Percentiles rank a stretch among this genome's conserved stretches.
Evolutionary conservation across 2,329 filamentous ascomycete species (phyloP).

Genomic region (Alternaria brassicae): DNA sequence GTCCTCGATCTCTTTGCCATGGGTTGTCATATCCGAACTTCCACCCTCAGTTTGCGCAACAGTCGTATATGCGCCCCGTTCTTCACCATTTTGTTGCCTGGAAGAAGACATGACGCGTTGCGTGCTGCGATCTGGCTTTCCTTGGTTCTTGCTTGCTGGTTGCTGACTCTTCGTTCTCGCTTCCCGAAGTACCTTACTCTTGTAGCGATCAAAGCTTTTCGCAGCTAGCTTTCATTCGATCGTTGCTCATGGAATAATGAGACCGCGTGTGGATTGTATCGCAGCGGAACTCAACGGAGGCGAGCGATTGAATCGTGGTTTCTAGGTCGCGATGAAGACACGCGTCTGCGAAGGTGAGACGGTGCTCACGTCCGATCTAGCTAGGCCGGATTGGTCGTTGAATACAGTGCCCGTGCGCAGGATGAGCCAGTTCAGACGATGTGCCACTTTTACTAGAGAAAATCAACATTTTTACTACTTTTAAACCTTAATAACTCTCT

Average conservation of each 20-base stretch:
- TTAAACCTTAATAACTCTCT: no score
- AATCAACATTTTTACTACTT: no score
- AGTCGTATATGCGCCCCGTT: conserved; percentile 40
- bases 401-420: no score
- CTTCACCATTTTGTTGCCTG: conserved; percentile 27
- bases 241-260: background rate
- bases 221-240: background rate
- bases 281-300: background rate
- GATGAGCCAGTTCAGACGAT: no score
- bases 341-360: conserved; percentile 19
- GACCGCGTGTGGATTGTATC: background rate
- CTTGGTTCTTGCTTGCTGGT: background rate
- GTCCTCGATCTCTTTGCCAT: conserved; percentile 20
- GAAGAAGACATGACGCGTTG: conserved; percentile 26
- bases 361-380: conserved; percentile 6
- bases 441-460: no score
- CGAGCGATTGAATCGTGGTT: background rate
- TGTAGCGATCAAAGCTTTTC: background rate
- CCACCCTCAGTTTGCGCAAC: conserved; percentile 42
- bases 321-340: conserved; percentile 9
- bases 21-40: conserved; percentile 22
- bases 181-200: background rate
- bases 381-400: conserved; percentile 16
- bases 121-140: background rate
- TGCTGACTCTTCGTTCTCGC: background rate